Percentiles rank a stretch among this genome's conserved stretches.
Evolutionary conservation across 228 moss, liverwort and hornwort species (phyloP).

Genomic region (Sphagnum magellanicum): DNA sequence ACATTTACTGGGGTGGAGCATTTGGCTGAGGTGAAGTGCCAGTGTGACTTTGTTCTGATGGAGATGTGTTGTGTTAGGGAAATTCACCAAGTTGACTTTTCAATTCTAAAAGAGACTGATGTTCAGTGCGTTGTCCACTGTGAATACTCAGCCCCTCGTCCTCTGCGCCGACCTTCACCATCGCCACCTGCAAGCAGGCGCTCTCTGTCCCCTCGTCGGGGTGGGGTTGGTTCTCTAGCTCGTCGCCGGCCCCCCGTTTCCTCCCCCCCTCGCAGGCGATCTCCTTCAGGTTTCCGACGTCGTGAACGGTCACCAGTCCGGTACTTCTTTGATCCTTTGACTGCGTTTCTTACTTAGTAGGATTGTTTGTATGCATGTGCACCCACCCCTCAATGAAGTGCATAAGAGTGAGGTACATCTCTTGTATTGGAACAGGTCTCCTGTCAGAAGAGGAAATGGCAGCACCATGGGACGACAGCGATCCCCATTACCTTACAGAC

Average conservation of each 20-base stretch:
- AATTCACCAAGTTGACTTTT: neutral
- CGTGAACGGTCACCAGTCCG: conserved; percentile 76
- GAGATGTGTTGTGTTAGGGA: no score
- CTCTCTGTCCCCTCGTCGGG: conserved; percentile 69
- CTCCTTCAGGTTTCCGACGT: conserved; percentile 77
- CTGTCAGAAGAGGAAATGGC: conserved; percentile 60
- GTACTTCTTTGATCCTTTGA: conserved; percentile 9
- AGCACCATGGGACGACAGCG: conserved; percentile 74
- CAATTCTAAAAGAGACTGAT: neutral
- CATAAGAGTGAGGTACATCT: neutral
- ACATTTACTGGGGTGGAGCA: no score
- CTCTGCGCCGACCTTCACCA: conserved; percentile 64
- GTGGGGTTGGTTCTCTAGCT: conserved; percentile 57
- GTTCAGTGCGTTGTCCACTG: neutral
- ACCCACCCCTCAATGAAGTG: neutral
- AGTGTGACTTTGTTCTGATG: no score
- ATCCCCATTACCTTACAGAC: conserved; percentile 83
- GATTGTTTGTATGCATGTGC: neutral
- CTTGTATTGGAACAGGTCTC: conserved; percentile 32
- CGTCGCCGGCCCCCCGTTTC: conserved; percentile 60
- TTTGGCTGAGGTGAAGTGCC: no score
- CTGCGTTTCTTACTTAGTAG: neutral
- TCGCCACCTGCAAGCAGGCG: conserved; percentile 70
- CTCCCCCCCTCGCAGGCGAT: conserved; percentile 72
- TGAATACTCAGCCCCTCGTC: conserved; percentile 40